These are phyloP conservation scores for Sugiyamaella marilandica DNA, from an alignment of 805 yeast species.

Conservation along the genomic window DNA sequence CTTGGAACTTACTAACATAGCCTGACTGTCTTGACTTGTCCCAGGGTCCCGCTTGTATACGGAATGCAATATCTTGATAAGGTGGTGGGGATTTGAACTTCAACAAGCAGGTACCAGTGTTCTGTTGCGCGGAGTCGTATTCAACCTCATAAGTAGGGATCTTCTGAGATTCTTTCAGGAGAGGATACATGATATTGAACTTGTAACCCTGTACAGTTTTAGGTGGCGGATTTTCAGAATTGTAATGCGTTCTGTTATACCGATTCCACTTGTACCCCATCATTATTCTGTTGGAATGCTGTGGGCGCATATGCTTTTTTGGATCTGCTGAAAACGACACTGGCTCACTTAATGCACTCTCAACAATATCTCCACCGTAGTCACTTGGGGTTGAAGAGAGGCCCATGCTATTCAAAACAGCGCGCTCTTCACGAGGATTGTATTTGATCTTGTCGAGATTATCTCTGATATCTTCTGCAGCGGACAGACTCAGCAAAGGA, in stretches of 20 bases:
- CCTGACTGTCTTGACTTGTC: slow-evolving; percentile 29
- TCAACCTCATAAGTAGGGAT: slow-evolving; percentile 33
- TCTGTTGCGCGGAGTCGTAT: slow-evolving; percentile 10
- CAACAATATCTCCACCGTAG: neutral
- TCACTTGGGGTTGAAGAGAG: neutral
- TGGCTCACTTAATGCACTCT: neutral
- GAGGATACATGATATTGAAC: slow-evolving; percentile 35
- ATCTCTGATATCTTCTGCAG: neutral
- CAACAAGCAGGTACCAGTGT: slow-evolving; percentile 28
- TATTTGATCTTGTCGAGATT: neutral
- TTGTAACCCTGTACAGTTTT: slow-evolving; percentile 35
- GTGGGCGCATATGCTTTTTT: slow-evolving; percentile 19
- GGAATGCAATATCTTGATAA: slow-evolving; percentile 33
- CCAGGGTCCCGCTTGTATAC: slow-evolving; percentile 35
- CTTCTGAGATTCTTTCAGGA: slow-evolving; percentile 21
- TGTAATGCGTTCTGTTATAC: slow-evolving; percentile 34
- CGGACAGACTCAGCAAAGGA: neutral
- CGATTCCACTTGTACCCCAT: slow-evolving; percentile 36
- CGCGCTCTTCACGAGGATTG: neutral
- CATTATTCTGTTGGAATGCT: slow-evolving; percentile 29
- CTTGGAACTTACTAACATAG: slow-evolving; percentile 31
- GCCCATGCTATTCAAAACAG: neutral
- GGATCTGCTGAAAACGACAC: neutral
- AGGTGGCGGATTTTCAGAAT: slow-evolving; percentile 35
- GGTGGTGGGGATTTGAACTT: slow-evolving; percentile 32